phyloP scores from a whole-genome alignment of 164 flowering plant genomes.

The Tetracentron sinense region DNA sequence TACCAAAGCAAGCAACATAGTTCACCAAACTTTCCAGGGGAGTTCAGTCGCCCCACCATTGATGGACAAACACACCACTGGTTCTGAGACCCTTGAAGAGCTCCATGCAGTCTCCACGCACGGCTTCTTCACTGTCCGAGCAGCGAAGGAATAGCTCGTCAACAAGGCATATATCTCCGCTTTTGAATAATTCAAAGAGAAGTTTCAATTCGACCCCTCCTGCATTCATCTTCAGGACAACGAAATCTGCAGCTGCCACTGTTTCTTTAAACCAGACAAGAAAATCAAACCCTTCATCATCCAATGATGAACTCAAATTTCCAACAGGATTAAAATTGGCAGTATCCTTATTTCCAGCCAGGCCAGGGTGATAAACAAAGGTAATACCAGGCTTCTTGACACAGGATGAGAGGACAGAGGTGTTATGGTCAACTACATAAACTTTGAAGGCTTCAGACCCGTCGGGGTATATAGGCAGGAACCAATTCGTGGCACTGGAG shows the following conservation, averaged over 20 bases:
- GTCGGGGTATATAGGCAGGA: slow-evolving; percentile 45
- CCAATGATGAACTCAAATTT: slow-evolving; percentile 27
- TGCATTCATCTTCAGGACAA: slow-evolving; percentile 70
- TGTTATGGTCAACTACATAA: slow-evolving; percentile 64
- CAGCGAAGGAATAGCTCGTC: slow-evolving; percentile 85
- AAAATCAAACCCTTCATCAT: slow-evolving; percentile 61
- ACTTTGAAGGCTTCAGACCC: slow-evolving; percentile 39
- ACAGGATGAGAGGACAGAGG: slow-evolving; percentile 52
- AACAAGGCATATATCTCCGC: slow-evolving; percentile 72
- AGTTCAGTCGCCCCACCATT: slow-evolving; percentile 45
- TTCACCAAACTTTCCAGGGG: slow-evolving; percentile 4
- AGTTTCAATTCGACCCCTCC: slow-evolving; percentile 47
- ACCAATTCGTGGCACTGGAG: slow-evolving; percentile 36
- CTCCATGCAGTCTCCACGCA: slow-evolving; percentile 40
- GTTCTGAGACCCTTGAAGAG: slow-evolving; percentile 51
- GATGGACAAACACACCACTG: slow-evolving; percentile 72
- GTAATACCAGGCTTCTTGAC: slow-evolving; percentile 67
- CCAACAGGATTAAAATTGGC: slow-evolving; percentile 16
- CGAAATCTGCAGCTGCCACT: slow-evolving; percentile 52
- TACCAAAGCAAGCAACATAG: neutral
- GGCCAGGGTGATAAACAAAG: slow-evolving; percentile 73
- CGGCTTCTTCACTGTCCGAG: slow-evolving; percentile 22
- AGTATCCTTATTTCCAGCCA: slow-evolving; percentile 32
- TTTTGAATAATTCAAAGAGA: slow-evolving; percentile 52
- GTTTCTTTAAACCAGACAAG: slow-evolving; percentile 69